These are phyloP conservation scores for Saksenaea oblongispora DNA, from an alignment of 371 early-diverging fungal genomes.

Conservation along the genomic window DNA sequence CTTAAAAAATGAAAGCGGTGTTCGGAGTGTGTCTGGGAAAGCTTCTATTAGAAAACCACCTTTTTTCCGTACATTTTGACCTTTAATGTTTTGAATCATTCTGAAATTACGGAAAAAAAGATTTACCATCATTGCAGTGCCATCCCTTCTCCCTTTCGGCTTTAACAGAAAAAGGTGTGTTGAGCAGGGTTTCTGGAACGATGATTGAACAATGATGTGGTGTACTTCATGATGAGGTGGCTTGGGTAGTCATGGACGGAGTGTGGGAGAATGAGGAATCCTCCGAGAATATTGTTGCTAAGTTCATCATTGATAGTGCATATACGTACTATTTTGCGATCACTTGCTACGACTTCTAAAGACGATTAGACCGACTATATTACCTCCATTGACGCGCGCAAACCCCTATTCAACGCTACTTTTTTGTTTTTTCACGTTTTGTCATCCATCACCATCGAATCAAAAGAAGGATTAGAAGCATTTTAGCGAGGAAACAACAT, in stretches of 20 bases:
- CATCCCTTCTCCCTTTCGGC: neutral
- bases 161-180: neutral
- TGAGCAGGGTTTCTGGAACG: neutral
- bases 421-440: neutral
- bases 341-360: neutral
- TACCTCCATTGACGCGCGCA: neutral
- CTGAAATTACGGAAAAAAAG: neutral
- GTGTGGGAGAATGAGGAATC: neutral
- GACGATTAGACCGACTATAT: neutral
- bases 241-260: slow-evolving; percentile 5
- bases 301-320: slow-evolving; percentile 1
- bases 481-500: slow-evolving; percentile 1
- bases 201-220: neutral
- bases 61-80: neutral
- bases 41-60: neutral
- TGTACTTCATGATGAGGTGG: slow-evolving; percentile 12
- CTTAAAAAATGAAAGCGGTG: neutral
- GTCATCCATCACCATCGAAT: neutral
- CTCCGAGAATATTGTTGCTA: slow-evolving; percentile 1
- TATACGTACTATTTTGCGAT: neutral
- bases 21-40: neutral
- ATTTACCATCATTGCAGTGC: neutral
- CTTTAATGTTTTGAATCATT: neutral
- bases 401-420: neutral
- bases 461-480: neutral